Percentiles rank a stretch among this genome's conserved stretches.
Evolutionary conservation across 2,329 filamentous ascomycete species (phyloP).

Genomic region (Fusarium sp.): DNA sequence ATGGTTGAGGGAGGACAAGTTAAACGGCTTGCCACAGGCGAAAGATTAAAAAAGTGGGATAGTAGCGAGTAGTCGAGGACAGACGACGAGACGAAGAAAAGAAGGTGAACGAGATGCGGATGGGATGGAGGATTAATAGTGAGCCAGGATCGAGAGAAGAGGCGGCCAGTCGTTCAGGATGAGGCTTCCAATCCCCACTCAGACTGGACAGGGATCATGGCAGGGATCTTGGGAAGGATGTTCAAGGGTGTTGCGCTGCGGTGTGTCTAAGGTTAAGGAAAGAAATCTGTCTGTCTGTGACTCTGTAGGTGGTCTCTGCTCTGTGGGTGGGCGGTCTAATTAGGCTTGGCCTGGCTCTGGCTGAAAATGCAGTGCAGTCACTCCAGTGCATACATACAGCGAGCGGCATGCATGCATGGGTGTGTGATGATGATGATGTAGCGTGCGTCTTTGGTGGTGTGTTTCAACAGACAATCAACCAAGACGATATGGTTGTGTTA

Average conservation of each 20-base stretch:
- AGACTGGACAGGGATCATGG: constrained; percentile 12
- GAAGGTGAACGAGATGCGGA: constrained; percentile 32
- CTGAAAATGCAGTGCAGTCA: constrained; percentile 24
- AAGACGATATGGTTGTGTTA: neutral
- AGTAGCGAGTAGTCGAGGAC: constrained; percentile 30
- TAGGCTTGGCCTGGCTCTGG: constrained; percentile 29
- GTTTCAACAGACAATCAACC: constrained; percentile 19
- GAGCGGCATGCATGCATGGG: neutral
- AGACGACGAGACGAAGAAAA: constrained; percentile 39
- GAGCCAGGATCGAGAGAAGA: constrained; percentile 39
- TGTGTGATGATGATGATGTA: constrained; percentile 34
- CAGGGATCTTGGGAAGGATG: constrained; percentile 29
- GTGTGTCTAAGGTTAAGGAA: constrained; percentile 22
- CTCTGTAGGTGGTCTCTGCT: constrained; percentile 1
- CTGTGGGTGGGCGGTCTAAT: constrained; percentile 33
- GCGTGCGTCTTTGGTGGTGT: constrained; percentile 29
- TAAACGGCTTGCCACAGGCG: constrained; percentile 22
- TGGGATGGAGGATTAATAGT: constrained; percentile 43
- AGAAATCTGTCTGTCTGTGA: neutral
- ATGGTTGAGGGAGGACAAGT: constrained; percentile 7
- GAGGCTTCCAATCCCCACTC: constrained; percentile 43
- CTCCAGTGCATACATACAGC: neutral
- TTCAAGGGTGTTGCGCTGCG: constrained; percentile 33
- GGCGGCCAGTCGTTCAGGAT: constrained; percentile 41
- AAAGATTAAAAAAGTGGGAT: constrained; percentile 34